Conservation (phyloP, 495 filamentous ascomycete genomes). For the Hypoxylon lenormandii region DNA sequence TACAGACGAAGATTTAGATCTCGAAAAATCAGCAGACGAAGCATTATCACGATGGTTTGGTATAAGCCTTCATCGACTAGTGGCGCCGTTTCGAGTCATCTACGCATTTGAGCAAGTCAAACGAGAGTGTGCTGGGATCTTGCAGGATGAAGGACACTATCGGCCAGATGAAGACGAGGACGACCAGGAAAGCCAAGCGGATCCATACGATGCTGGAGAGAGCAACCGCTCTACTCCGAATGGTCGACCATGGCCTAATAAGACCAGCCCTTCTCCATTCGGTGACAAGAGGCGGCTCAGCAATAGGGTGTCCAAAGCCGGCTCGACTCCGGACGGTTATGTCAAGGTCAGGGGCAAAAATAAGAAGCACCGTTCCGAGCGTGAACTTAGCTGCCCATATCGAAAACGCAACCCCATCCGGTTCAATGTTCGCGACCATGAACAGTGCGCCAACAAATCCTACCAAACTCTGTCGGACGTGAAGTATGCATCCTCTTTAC, state of each 20-base stretch:
- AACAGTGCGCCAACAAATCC: constrained; percentile 45
- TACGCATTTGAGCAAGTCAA: constrained; percentile 20
- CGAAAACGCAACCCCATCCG: constrained; percentile 55
- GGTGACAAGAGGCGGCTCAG: neutral
- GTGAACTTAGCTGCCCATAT: constrained; percentile 51
- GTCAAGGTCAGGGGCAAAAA: constrained; percentile 4
- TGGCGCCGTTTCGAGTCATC: constrained; percentile 13
- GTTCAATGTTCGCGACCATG: constrained; percentile 54
- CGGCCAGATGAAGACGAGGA: constrained; percentile 6
- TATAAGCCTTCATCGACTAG: constrained; percentile 17
- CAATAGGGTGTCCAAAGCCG: neutral
- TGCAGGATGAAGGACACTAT: constrained; percentile 18
- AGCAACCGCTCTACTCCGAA: neutral
- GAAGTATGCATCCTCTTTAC: constrained; percentile 45
- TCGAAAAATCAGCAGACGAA: constrained; percentile 19
- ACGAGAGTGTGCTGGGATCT: constrained; percentile 14
- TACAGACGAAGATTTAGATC: constrained; percentile 22
- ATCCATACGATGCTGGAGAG: constrained; percentile 19
- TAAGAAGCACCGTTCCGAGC: constrained; percentile 6
- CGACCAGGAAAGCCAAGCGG: neutral
- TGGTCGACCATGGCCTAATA: neutral
- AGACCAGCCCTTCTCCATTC: neutral
- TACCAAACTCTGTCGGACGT: constrained; percentile 47
- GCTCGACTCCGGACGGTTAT: constrained; percentile 1
- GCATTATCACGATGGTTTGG: constrained; percentile 27